phyloP scores from a whole-genome alignment of 2,329 filamentous ascomycete species.

The Diplodia sapinea region DNA sequence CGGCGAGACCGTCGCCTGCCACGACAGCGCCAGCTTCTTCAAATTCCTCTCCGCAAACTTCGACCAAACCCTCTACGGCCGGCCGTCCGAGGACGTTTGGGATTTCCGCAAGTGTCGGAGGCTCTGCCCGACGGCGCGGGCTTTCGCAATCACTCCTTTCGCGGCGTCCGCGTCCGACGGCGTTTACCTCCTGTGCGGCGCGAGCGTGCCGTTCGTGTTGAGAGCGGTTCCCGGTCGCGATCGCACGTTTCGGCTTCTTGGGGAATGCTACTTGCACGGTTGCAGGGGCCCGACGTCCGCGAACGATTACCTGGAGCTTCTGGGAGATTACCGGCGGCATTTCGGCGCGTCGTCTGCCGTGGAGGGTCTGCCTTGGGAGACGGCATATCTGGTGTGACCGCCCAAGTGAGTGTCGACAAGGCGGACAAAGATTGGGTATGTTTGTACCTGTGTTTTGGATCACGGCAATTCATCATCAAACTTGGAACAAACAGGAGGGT shows the following conservation, averaged over 20 bases:
- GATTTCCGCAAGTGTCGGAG: background rate
- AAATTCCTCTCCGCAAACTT: background rate
- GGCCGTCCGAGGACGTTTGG: background rate
- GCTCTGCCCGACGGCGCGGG: background rate
- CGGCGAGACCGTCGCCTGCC: background rate
- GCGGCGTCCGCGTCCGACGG: background rate
- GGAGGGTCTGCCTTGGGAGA: background rate
- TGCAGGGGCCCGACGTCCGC: background rate
- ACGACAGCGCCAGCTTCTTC: background rate
- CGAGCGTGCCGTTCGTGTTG: background rate
- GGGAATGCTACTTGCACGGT: conserved; percentile 11
- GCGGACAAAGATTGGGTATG: no score
- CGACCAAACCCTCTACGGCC: background rate
- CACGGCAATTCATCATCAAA: no score
- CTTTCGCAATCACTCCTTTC: background rate
- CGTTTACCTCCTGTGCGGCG: background rate
- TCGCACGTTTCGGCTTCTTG: background rate
- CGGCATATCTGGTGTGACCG: background rate
- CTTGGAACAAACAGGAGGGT: no score
- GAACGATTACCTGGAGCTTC: background rate
- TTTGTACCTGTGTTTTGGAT: no score
- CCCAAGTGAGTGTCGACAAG: no score
- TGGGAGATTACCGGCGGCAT: background rate
- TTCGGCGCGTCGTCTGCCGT: background rate
- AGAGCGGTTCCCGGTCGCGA: background rate